These are phyloP conservation scores for Diaporthe sp. DNA, from an alignment of 2,329 filamentous ascomycete species.

Conservation along the genomic window DNA sequence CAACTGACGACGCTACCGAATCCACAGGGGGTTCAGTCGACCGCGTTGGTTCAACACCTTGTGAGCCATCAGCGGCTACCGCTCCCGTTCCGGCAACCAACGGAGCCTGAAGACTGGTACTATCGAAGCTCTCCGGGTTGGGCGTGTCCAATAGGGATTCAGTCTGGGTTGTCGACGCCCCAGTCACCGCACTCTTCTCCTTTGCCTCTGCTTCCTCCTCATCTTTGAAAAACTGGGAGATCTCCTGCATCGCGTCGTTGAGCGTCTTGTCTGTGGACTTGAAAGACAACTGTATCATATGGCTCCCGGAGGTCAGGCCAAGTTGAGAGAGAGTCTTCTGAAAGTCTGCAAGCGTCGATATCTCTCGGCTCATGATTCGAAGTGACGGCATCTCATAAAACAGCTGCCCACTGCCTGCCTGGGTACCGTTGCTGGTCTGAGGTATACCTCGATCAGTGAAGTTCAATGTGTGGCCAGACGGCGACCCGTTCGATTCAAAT, in stretches of 20 bases:
- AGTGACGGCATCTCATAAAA: conserved; percentile 91
- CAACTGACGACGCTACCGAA: background rate
- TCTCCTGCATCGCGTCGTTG: conserved; percentile 87
- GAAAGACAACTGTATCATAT: conserved; percentile 84
- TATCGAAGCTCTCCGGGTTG: conserved; percentile 20
- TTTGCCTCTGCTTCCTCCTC: conserved; percentile 52
- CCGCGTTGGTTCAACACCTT: background rate
- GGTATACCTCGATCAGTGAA: conserved; percentile 88
- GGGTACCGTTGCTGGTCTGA: conserved; percentile 66
- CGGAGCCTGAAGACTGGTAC: conserved; percentile 2
- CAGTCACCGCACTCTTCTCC: conserved; percentile 38
- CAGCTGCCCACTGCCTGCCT: conserved; percentile 78
- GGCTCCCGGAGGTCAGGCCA: conserved; percentile 87
- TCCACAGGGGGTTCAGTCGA: too few species aligned
- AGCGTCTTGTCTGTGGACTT: conserved; percentile 82
- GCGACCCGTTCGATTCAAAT: conserved; percentile 84
- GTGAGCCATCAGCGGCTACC: conserved; percentile 22
- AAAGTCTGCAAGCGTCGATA: conserved; percentile 83
- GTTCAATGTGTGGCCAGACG: conserved; percentile 75
- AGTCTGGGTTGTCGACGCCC: conserved; percentile 40
- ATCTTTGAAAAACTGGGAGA: conserved; percentile 79
- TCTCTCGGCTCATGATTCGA: conserved; percentile 84
- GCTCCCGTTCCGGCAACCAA: conserved; percentile 34
- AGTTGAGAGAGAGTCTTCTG: conserved; percentile 91
- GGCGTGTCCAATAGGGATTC: conserved; percentile 5